A percentile compares a stretch with the other conserved stretches of the same genome.
phyloP scores from a whole-genome alignment of 331 rosid species.

The Malus hybrid region DNA sequence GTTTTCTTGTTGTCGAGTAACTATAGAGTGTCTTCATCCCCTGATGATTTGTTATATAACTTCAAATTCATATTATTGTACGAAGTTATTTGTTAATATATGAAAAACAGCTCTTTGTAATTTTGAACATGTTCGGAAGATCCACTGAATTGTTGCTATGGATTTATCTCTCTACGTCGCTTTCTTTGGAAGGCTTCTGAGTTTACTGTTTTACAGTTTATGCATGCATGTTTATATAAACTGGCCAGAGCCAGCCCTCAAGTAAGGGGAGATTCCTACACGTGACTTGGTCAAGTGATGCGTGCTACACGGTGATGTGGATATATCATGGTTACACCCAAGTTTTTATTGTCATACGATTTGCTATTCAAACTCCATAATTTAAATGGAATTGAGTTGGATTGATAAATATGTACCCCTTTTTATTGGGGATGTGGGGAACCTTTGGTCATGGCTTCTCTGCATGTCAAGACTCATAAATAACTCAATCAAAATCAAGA shows the following conservation, averaged over 20 bases:
- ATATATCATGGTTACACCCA: background rate
- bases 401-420: background rate
- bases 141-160: background rate
- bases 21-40: background rate
- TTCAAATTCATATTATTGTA: background rate
- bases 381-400: background rate
- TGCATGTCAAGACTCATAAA: background rate
- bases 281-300: too few relatives aligned
- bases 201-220: background rate
- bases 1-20: conserved; percentile 18
- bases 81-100: background rate
- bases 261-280: background rate
- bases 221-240: background rate
- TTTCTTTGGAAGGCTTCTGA: background rate
- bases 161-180: background rate
- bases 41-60: background rate
- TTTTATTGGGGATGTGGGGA: background rate
- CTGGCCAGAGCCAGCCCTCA: background rate
- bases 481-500: background rate
- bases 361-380: background rate
- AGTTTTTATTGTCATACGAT: background rate
- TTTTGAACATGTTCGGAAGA: background rate
- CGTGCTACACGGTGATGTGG: too few relatives aligned
- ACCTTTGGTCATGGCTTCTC: background rate
- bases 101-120: background rate